These are phyloP conservation scores for Andrographis paniculata DNA, from an alignment of 305 asterid genomes.

Conservation along the genomic window DNA sequence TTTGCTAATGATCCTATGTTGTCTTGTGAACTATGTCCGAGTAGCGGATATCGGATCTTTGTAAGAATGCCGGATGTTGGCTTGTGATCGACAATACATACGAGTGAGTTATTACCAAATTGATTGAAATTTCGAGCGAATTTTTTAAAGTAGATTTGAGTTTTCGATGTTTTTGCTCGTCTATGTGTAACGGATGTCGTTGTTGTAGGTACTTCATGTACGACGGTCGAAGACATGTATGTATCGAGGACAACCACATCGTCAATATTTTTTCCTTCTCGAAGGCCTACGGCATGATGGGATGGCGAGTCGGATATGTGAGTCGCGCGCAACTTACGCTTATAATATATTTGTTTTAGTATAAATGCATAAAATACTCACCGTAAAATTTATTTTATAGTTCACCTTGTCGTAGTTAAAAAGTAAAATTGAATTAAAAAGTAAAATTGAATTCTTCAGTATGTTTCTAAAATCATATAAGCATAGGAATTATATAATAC, in stretches of 20 bases:
- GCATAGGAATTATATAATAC: too few species aligned
- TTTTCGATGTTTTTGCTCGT: too few species aligned
- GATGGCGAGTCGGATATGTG: slow-evolving; percentile 99
- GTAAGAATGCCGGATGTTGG: slow-evolving; percentile 89
- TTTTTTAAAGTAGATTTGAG: too few species aligned
- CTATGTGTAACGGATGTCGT: not conserved
- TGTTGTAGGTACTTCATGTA: slow-evolving; percentile 90
- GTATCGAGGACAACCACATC: slow-evolving; percentile 77
- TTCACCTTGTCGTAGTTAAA: not conserved
- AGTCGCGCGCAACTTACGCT: slow-evolving; percentile 23
- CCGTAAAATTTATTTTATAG: not conserved
- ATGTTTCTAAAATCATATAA: too few species aligned
- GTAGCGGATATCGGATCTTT: slow-evolving; percentile 81
- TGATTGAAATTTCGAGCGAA: not conserved
- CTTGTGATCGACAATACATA: slow-evolving; percentile 89
- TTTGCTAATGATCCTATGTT: slow-evolving; percentile 9
- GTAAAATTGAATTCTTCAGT: too few species aligned
- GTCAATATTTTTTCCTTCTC: slow-evolving; percentile 92
- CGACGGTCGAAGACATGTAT: slow-evolving; percentile 73
- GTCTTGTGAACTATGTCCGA: slow-evolving; percentile 9
- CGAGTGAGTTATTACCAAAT: slow-evolving; percentile 79
- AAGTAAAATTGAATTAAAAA: too few species aligned
- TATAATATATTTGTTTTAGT: not conserved
- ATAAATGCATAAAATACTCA: not conserved
- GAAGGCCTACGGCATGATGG: slow-evolving; percentile 99